Conservation (phyloP, 192 early-diverging fungal species). For the Coemansia sp. region DNA sequence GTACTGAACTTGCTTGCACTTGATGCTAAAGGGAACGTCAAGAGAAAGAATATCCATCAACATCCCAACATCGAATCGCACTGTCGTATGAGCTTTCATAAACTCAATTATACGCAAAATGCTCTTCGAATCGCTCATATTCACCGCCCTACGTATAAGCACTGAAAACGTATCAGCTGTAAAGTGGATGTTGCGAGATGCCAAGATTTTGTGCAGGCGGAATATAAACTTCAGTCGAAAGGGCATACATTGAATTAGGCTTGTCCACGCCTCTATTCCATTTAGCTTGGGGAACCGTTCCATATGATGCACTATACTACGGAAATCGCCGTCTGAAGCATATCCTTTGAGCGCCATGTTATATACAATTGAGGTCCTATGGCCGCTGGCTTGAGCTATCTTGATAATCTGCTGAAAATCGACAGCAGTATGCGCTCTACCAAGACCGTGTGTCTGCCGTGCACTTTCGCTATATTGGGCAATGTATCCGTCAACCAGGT, state of each 20-base stretch:
- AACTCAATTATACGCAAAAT: not conserved
- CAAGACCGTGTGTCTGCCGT: constrained; percentile 14
- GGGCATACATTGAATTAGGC: constrained; percentile 23
- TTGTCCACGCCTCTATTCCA: constrained; percentile 25
- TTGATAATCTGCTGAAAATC: no score
- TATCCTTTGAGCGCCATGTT: constrained; percentile 22
- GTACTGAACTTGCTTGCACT: constrained; percentile 6
- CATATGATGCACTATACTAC: constrained; percentile 25
- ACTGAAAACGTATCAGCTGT: constrained; percentile 16
- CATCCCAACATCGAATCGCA: constrained; percentile 26
- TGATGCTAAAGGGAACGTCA: not conserved
- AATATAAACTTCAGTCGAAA: constrained; percentile 22
- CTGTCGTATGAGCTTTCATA: constrained; percentile 9
- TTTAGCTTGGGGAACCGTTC: constrained; percentile 8
- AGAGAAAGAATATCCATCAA: constrained; percentile 9
- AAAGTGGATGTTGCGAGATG: constrained; percentile 7
- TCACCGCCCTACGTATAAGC: constrained; percentile 4
- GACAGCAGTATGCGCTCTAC: no score
- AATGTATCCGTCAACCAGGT: constrained; percentile 16
- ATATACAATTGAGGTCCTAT: not conserved
- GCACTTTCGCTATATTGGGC: constrained; percentile 6
- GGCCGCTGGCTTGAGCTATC: no score
- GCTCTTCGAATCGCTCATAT: constrained; percentile 1
- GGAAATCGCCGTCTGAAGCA: constrained; percentile 20
- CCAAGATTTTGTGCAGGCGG: not conserved